A percentile compares a stretch with the other conserved stretches of the same genome.
Conservation (phyloP, 2,329 filamentous ascomycete genomes). For the Kalmusia sp. region DNA sequence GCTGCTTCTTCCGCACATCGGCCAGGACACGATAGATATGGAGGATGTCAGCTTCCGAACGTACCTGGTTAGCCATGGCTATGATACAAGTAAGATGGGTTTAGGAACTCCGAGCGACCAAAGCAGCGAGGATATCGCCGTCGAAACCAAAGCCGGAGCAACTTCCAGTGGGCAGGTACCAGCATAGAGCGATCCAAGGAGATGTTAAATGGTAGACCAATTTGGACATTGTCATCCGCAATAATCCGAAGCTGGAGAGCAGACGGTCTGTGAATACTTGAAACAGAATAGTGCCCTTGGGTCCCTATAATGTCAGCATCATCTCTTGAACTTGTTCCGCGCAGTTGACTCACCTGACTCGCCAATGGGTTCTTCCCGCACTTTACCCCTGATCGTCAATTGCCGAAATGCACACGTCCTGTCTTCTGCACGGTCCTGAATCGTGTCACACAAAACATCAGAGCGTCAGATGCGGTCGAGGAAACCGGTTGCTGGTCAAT, state of each 20-base stretch:
- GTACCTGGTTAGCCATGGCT: conserved; percentile 77
- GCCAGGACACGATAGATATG: conserved; percentile 79
- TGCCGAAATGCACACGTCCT: background rate
- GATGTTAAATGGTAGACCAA: background rate
- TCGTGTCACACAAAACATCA: background rate
- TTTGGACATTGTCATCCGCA: background rate
- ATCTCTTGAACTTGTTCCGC: background rate
- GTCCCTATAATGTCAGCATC: no score
- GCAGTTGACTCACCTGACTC: background rate
- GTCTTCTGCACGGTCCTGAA: background rate
- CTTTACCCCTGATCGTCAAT: background rate
- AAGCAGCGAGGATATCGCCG: conserved; percentile 21
- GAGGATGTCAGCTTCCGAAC: conserved; percentile 80
- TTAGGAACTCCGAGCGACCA: conserved; percentile 15
- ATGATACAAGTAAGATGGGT: conserved; percentile 71
- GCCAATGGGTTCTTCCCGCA: background rate
- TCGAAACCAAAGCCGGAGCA: conserved; percentile 12
- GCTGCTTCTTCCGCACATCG: conserved; percentile 76
- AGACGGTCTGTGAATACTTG: no score
- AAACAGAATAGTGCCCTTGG: no score
- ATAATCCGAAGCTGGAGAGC: background rate
- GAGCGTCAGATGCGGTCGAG: background rate
- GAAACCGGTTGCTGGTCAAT: background rate
- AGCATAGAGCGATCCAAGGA: background rate
- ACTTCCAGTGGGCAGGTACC: no score